Evolutionary conservation across 768 basidiomycete genomes (phyloP).

Genomic region (Suillus cothurnatus): DNA sequence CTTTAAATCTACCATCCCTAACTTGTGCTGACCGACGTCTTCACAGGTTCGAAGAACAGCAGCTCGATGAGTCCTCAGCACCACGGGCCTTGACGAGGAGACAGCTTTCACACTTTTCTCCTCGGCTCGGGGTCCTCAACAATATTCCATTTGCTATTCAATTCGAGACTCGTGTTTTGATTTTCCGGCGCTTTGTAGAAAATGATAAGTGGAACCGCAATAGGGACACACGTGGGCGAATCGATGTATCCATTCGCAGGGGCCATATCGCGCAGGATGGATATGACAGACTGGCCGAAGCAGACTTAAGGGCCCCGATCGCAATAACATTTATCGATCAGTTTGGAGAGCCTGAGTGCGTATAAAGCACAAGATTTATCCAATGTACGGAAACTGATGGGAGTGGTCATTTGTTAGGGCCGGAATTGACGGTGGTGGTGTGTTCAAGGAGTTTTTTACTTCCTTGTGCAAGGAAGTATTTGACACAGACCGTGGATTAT

Average conservation of each 20-base stretch:
- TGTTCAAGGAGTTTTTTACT: slow-evolving; percentile 98
- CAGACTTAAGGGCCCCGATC: slow-evolving; percentile 78
- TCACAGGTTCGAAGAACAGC: slow-evolving; percentile 65
- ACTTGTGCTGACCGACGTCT: slow-evolving; percentile 1
- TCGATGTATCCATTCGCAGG: slow-evolving; percentile 48
- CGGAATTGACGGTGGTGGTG: slow-evolving; percentile 95
- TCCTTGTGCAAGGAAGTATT: slow-evolving; percentile 93
- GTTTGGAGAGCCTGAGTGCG: slow-evolving; percentile 83
- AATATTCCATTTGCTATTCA: slow-evolving; percentile 97
- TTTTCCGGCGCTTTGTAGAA: slow-evolving; percentile 82
- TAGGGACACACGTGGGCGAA: slow-evolving; percentile 20
- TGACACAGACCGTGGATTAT: slow-evolving; percentile 90
- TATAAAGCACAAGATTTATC: slow-evolving; percentile 13
- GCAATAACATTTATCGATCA: slow-evolving; percentile 93
- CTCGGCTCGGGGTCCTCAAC: slow-evolving; percentile 87
- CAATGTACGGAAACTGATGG: slow-evolving; percentile 9
- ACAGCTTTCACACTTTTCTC: slow-evolving; percentile 59
- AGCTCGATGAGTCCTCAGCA: slow-evolving; percentile 36
- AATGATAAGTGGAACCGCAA: slow-evolving; percentile 50
- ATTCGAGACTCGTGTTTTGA: slow-evolving; percentile 86
- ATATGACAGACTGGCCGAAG: slow-evolving; percentile 79
- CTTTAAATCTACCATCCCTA: neutral
- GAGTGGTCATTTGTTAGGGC: slow-evolving; percentile 44
- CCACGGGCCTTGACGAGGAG: slow-evolving; percentile 56
- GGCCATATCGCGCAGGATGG: slow-evolving; percentile 86